These are phyloP conservation scores for Pythium aristosporum DNA, from an alignment of 352 stramenopile species.

Conservation along the genomic window DNA sequence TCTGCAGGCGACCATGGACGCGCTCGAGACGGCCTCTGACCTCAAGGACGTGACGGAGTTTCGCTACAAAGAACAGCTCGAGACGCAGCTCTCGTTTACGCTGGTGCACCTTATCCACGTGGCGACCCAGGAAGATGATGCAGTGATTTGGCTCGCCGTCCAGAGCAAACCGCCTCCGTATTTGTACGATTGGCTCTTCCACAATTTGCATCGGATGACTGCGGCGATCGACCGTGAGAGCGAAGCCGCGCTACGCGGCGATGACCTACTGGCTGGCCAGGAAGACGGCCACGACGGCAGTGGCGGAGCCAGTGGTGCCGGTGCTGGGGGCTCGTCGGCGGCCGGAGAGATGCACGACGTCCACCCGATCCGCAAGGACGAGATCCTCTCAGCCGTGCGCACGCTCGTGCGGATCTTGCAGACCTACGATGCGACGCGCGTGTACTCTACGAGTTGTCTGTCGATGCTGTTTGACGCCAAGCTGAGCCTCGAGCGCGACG, in stretches of 20 bases:
- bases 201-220: constrained; percentile 86
- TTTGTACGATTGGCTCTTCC: constrained; percentile 88
- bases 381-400: constrained; percentile 72
- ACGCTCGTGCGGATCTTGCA: constrained; percentile 78
- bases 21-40: constrained; percentile 81
- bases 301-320: constrained; percentile 14
- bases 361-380: constrained; percentile 78
- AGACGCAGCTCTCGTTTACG: constrained; percentile 86
- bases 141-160: constrained; percentile 62
- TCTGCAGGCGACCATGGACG: constrained; percentile 64
- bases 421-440: constrained; percentile 51
- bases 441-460: constrained; percentile 60
- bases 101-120: constrained; percentile 82
- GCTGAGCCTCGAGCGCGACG: constrained; percentile 75
- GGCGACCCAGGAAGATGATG: constrained; percentile 69
- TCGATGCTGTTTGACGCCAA: constrained; percentile 85
- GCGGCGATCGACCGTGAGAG: constrained; percentile 59
- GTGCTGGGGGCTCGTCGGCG: constrained; percentile 22
- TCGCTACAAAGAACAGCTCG: constrained; percentile 88
- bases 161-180: constrained; percentile 66
- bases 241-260: constrained; percentile 26
- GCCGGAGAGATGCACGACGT: constrained; percentile 59
- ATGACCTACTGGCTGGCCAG: constrained; percentile 22
- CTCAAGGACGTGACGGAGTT: constrained; percentile 88
- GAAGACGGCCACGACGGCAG: constrained; percentile 23